These are phyloP conservation scores for Tetrahymena malaccensis DNA, from an alignment of 73 alveolate genomes.

Conservation along the genomic window DNA sequence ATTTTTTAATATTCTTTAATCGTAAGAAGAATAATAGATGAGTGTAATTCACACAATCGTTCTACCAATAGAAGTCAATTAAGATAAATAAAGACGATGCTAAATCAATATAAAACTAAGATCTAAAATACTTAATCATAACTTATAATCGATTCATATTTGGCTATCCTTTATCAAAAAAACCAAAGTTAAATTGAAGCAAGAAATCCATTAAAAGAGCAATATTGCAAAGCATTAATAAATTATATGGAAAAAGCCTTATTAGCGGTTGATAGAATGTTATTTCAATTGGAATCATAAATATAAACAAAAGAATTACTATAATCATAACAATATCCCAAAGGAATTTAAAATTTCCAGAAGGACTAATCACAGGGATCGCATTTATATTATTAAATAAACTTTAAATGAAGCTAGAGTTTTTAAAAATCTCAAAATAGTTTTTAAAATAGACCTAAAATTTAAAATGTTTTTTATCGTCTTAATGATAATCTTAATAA, in stretches of 20 bases:
- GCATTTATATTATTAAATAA: neutral
- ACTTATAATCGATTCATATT: neutral
- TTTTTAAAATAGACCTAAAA: too few species aligned
- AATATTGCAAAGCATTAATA: neutral
- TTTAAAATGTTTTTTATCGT: neutral
- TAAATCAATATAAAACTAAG: neutral
- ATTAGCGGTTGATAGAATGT: neutral
- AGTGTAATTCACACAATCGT: neutral
- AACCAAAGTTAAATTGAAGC: neutral
- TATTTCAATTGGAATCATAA: neutral
- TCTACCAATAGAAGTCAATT: neutral
- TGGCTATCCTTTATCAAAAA: neutral
- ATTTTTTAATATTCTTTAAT: neutral
- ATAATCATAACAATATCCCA: neutral
- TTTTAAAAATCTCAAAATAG: too few species aligned
- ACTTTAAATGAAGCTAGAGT: neutral
- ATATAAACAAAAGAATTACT: neutral
- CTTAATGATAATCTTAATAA: too few species aligned
- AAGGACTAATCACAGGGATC: neutral
- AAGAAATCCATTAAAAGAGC: neutral
- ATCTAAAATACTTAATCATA: neutral
- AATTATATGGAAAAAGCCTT: neutral
- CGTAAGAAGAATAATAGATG: neutral
- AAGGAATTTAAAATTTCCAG: neutral
- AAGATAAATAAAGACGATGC: neutral